Conservation (phyloP, 805 yeast species). For the Lipomyces chichibuensis region DNA sequence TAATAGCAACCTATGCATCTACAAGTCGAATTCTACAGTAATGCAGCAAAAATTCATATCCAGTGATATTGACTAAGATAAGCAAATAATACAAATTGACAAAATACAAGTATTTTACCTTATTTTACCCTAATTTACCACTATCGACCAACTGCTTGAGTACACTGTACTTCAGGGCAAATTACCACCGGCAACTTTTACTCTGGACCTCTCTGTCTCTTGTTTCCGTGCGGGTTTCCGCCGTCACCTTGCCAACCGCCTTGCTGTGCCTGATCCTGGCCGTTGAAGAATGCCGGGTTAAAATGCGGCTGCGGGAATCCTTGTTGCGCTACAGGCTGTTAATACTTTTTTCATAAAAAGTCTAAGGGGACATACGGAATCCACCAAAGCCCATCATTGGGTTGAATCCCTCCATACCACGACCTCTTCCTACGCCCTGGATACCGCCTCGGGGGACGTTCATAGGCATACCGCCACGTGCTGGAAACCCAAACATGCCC, state of each 20-base stretch:
- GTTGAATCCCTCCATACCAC: constrained; percentile 31
- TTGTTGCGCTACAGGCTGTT: constrained; percentile 19
- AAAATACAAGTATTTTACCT: background rate
- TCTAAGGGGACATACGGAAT: constrained; percentile 23
- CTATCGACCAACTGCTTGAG: background rate
- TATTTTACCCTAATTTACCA: background rate
- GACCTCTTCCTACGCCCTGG: constrained; percentile 20
- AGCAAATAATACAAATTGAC: background rate
- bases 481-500: constrained; percentile 31
- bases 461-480: constrained; percentile 34
- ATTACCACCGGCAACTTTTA: background rate
- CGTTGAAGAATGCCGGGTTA: constrained; percentile 33
- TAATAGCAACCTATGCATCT: background rate
- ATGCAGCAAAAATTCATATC: background rate
- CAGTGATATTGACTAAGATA: background rate
- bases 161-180: background rate
- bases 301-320: constrained; percentile 35
- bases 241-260: constrained; percentile 28
- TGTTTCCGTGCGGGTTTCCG: constrained; percentile 37
- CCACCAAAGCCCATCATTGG: constrained; percentile 26
- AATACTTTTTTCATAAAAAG: background rate
- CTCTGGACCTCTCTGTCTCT: constrained; percentile 25
- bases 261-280: constrained; percentile 30
- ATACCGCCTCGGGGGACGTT: constrained; percentile 20
- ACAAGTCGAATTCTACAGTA: background rate